Evolutionary conservation across 306 rosid species (phyloP).

Genomic region (Ceratonia siliqua): DNA sequence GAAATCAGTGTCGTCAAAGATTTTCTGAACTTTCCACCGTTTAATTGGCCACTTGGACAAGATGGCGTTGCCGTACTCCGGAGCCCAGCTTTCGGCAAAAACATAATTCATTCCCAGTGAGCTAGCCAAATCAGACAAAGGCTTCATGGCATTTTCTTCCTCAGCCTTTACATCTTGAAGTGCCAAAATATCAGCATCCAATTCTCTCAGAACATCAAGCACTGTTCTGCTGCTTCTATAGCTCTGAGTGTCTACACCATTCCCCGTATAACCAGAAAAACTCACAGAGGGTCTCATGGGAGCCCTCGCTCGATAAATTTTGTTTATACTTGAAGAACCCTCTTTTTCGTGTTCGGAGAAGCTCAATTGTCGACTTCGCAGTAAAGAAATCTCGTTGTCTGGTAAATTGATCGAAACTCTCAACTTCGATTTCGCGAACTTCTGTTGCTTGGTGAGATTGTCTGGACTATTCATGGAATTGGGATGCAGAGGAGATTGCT

Average conservation of each 20-base stretch:
- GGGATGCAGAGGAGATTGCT: slow-evolving; percentile 58
- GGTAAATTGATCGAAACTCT: slow-evolving; percentile 91
- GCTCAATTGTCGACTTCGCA: slow-evolving; percentile 61
- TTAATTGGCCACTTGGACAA: slow-evolving; percentile 92
- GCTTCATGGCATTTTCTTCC: slow-evolving; percentile 92
- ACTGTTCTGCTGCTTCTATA: slow-evolving; percentile 50
- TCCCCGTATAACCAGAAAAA: slow-evolving; percentile 3
- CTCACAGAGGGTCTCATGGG: slow-evolving; percentile 36
- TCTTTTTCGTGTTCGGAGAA: slow-evolving; percentile 58
- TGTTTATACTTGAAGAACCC: not conserved
- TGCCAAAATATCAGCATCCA: slow-evolving; percentile 84
- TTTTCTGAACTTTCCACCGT: slow-evolving; percentile 58
- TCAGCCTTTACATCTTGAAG: slow-evolving; percentile 96
- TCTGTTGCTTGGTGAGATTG: slow-evolving; percentile 36
- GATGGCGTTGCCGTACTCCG: slow-evolving; percentile 90
- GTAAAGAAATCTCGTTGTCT: slow-evolving; percentile 82
- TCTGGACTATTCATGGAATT: slow-evolving; percentile 38
- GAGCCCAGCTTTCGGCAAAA: slow-evolving; percentile 99
- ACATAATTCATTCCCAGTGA: slow-evolving; percentile 83
- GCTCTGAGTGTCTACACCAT: slow-evolving; percentile 24
- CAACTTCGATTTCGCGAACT: slow-evolving; percentile 50
- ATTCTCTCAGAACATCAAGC: slow-evolving; percentile 76
- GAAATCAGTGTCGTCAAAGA: slow-evolving; percentile 83
- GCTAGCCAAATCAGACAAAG: slow-evolving; percentile 82
- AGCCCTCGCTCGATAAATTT: slow-evolving; percentile 37